These are phyloP conservation scores for Glebionis coronaria DNA, from an alignment of 129 eudicot genomes.

Conservation along the genomic window DNA sequence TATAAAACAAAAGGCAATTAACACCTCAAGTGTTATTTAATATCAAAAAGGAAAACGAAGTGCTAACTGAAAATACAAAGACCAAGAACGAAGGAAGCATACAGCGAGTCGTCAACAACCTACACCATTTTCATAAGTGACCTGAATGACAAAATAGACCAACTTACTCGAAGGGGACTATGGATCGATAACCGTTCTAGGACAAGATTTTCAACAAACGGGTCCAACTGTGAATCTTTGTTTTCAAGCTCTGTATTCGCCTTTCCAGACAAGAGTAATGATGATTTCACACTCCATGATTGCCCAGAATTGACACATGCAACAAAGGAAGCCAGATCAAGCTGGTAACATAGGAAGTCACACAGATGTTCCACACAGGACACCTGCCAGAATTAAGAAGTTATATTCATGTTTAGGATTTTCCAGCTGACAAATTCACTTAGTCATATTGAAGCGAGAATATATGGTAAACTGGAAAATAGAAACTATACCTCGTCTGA, in stretches of 20 bases:
- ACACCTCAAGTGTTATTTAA: slow-evolving; percentile 5
- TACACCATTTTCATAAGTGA: not conserved
- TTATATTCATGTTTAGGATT: slow-evolving; percentile 5
- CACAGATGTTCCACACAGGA: slow-evolving; percentile 87
- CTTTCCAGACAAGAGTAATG: slow-evolving; percentile 79
- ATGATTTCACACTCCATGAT: slow-evolving; percentile 78
- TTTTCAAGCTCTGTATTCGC: slow-evolving; percentile 41
- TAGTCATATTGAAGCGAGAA: slow-evolving; percentile 2
- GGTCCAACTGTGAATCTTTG: slow-evolving; percentile 57
- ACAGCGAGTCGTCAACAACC: too few species aligned
- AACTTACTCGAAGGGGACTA: slow-evolving; percentile 88
- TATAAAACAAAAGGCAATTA: slow-evolving; percentile 1
- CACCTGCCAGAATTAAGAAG: slow-evolving; percentile 48
- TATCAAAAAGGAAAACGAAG: not conserved
- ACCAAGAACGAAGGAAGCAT: too few species aligned
- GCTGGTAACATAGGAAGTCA: slow-evolving; percentile 85
- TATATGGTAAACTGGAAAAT: slow-evolving; percentile 7
- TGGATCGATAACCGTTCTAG: slow-evolving; percentile 88
- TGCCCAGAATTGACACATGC: slow-evolving; percentile 94
- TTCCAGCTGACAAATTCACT: slow-evolving; percentile 1
- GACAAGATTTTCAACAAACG: slow-evolving; percentile 96
- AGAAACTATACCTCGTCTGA: slow-evolving; percentile 63
- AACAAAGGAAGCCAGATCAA: slow-evolving; percentile 96
- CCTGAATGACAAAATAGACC: slow-evolving; percentile 12
- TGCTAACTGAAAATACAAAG: too few species aligned